These are phyloP conservation scores for Pseudocohnilembus persalinus DNA, from an alignment of 169 alveolate species.

Conservation along the genomic window DNA sequence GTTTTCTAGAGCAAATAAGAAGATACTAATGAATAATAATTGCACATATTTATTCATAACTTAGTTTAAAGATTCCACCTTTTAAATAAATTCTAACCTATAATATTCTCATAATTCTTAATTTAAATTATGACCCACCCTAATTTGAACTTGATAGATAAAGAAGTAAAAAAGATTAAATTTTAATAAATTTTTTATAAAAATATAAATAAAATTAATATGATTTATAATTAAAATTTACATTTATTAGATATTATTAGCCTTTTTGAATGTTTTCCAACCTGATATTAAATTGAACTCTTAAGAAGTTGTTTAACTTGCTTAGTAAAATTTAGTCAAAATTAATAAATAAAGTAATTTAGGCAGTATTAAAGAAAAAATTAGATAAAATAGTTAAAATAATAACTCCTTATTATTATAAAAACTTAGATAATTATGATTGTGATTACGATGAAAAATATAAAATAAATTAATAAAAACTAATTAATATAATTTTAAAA, in stretches of 20 bases:
- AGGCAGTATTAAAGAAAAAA: background rate
- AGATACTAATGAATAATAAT: background rate
- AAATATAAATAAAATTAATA: too few relatives aligned
- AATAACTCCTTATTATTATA: background rate
- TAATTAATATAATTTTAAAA: too few relatives aligned
- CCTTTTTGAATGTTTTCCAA: background rate
- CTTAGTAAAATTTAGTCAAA: background rate
- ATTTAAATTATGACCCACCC: background rate
- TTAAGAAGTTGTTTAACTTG: background rate
- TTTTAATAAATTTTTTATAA: too few relatives aligned
- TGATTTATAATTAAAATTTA: too few relatives aligned
- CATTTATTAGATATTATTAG: background rate
- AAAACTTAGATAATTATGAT: too few relatives aligned
- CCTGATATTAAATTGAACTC: background rate
- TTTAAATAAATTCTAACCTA: background rate
- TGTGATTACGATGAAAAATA: too few relatives aligned
- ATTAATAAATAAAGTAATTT: too few relatives aligned
- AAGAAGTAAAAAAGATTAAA: background rate
- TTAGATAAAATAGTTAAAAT: too few relatives aligned
- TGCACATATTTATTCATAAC: too few relatives aligned
- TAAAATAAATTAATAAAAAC: too few relatives aligned
- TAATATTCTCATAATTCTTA: background rate
- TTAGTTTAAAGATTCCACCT: background rate
- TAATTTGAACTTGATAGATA: background rate
- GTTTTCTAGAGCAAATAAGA: background rate